These are phyloP conservation scores for Pseudisothecium myosuroides DNA, from an alignment of 225 moss, liverwort and hornwort species.

Conservation along the genomic window DNA sequence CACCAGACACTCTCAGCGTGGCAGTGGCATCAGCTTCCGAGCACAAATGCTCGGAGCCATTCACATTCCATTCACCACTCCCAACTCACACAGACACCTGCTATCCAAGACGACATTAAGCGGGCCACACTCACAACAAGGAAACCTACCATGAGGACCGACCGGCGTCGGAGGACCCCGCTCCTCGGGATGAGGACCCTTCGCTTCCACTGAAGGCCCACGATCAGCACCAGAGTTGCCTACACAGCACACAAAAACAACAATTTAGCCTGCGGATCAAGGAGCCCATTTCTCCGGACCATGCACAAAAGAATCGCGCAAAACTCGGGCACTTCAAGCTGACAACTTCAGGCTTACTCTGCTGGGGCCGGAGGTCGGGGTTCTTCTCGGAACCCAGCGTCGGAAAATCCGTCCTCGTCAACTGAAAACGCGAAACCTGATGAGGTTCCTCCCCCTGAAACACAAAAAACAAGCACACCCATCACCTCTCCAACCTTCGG, in stretches of 20 bases:
- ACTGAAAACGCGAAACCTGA: slow-evolving; percentile 82
- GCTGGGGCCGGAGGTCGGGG: slow-evolving; percentile 97
- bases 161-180: slow-evolving; percentile 38
- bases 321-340: not conserved
- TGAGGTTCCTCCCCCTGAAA: slow-evolving; percentile 86
- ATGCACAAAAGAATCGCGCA: not conserved
- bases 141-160: slow-evolving; percentile 55
- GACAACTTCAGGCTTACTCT: slow-evolving; percentile 27
- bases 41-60: not conserved
- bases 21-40: too few relatives aligned
- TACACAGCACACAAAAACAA: not conserved
- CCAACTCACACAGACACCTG: not conserved
- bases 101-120: not conserved
- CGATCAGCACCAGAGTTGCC: slow-evolving; percentile 52
- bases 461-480: not conserved
- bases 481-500: not conserved
- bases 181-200: slow-evolving; percentile 49
- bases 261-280: not conserved
- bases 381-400: slow-evolving; percentile 95
- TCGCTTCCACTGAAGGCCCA: slow-evolving; percentile 45
- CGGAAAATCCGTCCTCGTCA: slow-evolving; percentile 93
- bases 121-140: not conserved
- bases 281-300: not conserved
- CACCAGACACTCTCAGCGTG: not conserved
- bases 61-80: not conserved